A percentile compares a stretch with the other conserved stretches of the same genome.
These are phyloP conservation scores for Mycena venus DNA, from an alignment of 768 basidiomycete species.

Conservation along the genomic window DNA sequence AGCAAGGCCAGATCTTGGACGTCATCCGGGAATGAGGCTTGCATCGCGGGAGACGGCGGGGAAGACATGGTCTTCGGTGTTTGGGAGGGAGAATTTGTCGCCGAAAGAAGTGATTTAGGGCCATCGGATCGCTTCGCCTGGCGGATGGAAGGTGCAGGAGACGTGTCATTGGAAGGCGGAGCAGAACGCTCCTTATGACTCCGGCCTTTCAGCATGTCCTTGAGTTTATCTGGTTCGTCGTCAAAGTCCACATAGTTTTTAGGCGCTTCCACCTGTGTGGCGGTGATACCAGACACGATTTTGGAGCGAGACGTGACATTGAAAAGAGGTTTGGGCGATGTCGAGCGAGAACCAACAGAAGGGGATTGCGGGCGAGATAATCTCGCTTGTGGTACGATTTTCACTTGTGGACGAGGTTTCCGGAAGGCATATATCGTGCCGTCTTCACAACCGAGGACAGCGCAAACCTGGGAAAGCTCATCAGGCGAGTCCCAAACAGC, in stretches of 20 bases:
- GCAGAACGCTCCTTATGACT: conserved; percentile 54
- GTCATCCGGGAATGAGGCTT: conserved; percentile 41
- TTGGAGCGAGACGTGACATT: conserved; percentile 68
- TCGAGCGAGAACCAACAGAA: conserved; percentile 43
- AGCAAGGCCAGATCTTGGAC: conserved; percentile 46
- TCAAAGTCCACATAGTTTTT: conserved; percentile 88
- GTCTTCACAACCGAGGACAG: conserved; percentile 58
- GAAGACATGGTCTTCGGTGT: conserved; percentile 55
- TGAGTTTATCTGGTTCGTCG: conserved; percentile 82
- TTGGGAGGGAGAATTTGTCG: conserved; percentile 58
- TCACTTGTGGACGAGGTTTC: conserved; percentile 33
- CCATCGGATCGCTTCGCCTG: conserved; percentile 48
- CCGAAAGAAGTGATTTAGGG: conserved; percentile 60
- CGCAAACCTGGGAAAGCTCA: conserved; percentile 35
- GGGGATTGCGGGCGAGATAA: conserved; percentile 32
- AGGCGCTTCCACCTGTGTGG: conserved; percentile 80
- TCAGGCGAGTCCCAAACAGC: conserved; percentile 42
- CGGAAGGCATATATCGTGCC: conserved; percentile 59
- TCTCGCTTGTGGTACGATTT: conserved; percentile 28
- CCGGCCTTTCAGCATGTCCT: conserved; percentile 75
- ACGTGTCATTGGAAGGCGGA: conserved; percentile 20
- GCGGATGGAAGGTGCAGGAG: conserved; percentile 24
- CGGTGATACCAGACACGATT: conserved; percentile 79
- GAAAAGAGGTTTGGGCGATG: conserved; percentile 63
- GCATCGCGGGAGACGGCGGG: conserved; percentile 53